Conservation (phyloP, 2,329 filamentous ascomycete species). For the Curvularia hawaiiensis region DNA sequence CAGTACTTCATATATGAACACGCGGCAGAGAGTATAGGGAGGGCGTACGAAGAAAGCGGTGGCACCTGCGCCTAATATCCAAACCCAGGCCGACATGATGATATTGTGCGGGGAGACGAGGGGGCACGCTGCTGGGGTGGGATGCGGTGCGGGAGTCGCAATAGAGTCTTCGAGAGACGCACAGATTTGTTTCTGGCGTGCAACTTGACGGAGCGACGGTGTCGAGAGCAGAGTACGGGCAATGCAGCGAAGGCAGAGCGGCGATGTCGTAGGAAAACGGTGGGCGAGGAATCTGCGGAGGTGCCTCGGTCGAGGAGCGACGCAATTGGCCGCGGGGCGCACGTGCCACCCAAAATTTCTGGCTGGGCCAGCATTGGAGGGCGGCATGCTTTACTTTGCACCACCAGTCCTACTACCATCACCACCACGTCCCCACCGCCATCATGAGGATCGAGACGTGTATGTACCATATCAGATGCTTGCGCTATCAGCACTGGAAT, state of each 20-base stretch:
- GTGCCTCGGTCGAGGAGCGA: slow-evolving; percentile 26
- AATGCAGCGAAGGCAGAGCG: neutral
- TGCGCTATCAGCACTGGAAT: slow-evolving; percentile 48
- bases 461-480: neutral
- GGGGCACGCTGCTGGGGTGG: neutral
- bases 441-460: slow-evolving; percentile 43
- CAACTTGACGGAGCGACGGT: neutral
- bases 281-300: slow-evolving; percentile 24
- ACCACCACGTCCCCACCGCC: slow-evolving; percentile 14
- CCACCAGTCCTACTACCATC: slow-evolving; percentile 13
- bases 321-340: slow-evolving; percentile 20
- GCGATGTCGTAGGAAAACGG: slow-evolving; percentile 8
- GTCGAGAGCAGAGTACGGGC: neutral
- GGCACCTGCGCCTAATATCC: slow-evolving; percentile 66
- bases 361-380: slow-evolving; percentile 3
- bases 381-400: slow-evolving; percentile 5
- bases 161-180: neutral
- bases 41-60: slow-evolving; percentile 67
- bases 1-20: neutral
- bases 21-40: neutral
- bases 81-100: slow-evolving; percentile 63
- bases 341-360: slow-evolving; percentile 23
- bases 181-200: neutral
- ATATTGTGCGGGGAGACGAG: slow-evolving; percentile 12
- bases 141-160: neutral